Evolutionary conservation across 148 eudicot genomes (phyloP).

Genomic region (Rhododendron simsii): DNA sequence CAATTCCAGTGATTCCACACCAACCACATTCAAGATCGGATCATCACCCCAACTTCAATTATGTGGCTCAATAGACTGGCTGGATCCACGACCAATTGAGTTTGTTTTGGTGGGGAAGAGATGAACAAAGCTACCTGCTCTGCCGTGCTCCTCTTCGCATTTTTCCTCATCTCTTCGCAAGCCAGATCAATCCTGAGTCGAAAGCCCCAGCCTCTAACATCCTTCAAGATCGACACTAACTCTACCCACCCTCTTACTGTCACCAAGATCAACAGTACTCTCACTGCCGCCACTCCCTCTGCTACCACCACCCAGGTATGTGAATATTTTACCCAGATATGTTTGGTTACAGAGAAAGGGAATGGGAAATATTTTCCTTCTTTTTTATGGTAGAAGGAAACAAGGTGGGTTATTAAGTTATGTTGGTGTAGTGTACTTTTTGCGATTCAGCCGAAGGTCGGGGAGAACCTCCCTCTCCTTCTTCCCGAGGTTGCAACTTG

Average conservation of each 20-base stretch:
- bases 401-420: no score
- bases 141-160: background rate
- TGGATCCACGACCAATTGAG: background rate
- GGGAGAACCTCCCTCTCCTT: background rate
- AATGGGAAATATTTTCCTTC: background rate
- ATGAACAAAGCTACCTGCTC: background rate
- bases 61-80: background rate
- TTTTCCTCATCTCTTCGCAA: background rate
- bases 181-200: constrained; percentile 4
- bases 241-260: background rate
- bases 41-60: background rate
- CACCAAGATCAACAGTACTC: background rate
- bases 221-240: constrained; percentile 8
- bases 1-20: background rate
- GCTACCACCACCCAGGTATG: background rate
- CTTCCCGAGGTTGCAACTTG: background rate
- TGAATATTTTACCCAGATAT: background rate
- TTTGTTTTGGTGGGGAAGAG: background rate
- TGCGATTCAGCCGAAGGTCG: background rate
- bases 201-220: constrained; percentile 3
- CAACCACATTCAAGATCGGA: background rate
- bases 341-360: background rate
- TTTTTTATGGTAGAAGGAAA: background rate
- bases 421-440: no score
- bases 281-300: background rate